Evolutionary conservation across 345 rosid genomes (phyloP), one percentile per base, ranked within the genome.

Genomic region (Orychophragmus violaceus): DNA sequence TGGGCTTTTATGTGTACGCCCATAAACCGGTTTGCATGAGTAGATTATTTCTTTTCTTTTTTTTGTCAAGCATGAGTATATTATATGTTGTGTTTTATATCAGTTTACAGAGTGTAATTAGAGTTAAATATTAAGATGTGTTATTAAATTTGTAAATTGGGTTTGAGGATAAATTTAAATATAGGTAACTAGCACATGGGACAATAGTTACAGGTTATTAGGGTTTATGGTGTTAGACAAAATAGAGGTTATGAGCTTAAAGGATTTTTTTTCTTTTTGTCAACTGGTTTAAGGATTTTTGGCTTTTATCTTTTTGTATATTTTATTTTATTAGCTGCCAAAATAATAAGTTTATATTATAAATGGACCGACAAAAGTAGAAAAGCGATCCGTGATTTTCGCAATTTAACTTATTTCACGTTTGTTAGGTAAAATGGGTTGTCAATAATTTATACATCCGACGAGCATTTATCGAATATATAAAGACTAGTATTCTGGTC

Each of bases 321-420:
- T 1, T 46, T 9, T 10, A 11, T 46, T 10, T 18, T 18, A 9
- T 18, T 7, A 46, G 22, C 28, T 48, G n/a, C 28, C 10, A 35
- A 21, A 48, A 22, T 22, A 5, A 46, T 46, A 23, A 24, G 44
- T 5, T n/a, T 7, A n/a, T n/a, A n/a, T n/a, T n/a, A n/a, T n/a
- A n/a, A n/a, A 59, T 69, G 66, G 59, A 69, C 63, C 69, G 75
- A 70, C 62, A 53, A 32, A 70, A 41, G 1, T 60, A 22, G 27
- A 18, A 70, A 70, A 70, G 56, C 30, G 39, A 70, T 44, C 56
- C 69, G 63, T 70, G 75, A 70, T 53, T 62, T 53, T 42, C 56
- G 68, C 48, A 16, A 16, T 70, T 16, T 61, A 42, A 52, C 56
- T 23, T 30, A 45, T 53, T 53, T 62, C 55, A 62, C 75, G 61